These are phyloP conservation scores for Teunomyces panamensis DNA, from an alignment of 805 yeast species.

Conservation along the genomic window DNA sequence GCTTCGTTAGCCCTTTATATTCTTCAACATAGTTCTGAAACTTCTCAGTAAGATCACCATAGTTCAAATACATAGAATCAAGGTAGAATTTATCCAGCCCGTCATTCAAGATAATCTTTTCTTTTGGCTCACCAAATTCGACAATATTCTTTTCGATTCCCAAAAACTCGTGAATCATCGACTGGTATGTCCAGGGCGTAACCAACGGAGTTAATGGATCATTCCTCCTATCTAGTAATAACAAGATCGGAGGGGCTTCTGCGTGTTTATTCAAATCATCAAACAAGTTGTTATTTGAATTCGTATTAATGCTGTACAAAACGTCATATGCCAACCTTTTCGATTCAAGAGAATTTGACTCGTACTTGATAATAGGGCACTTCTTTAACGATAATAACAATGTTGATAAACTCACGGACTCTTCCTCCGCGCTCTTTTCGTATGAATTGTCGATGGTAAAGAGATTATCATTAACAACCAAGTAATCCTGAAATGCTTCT, in stretches of 20 bases:
- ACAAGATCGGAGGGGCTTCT: constrained; percentile 70
- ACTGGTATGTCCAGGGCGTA: constrained; percentile 96
- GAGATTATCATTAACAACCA: constrained; percentile 67
- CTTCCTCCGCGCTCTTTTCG: constrained; percentile 32
- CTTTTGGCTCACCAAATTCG: constrained; percentile 49
- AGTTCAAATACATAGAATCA: constrained; percentile 83
- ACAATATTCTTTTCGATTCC: constrained; percentile 83
- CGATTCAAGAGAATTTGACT: constrained; percentile 62
- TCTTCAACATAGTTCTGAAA: constrained; percentile 81
- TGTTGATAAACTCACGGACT: constrained; percentile 44
- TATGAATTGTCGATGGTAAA: constrained; percentile 43
- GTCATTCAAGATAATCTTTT: constrained; percentile 49
- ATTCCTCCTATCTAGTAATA: constrained; percentile 77
- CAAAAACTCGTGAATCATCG: constrained; percentile 92
- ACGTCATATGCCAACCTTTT: constrained; percentile 68
- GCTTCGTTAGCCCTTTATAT: constrained; percentile 77
- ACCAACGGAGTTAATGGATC: constrained; percentile 94
- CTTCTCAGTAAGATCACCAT: constrained; percentile 90
- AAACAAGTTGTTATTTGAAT: constrained; percentile 57
- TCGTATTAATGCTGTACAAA: constrained; percentile 52
- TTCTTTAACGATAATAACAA: constrained; percentile 67
- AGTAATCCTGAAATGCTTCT: constrained; percentile 83
- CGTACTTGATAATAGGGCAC: constrained; percentile 79
- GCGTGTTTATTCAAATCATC: constrained; percentile 54
- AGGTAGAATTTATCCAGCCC: constrained; percentile 70